These are phyloP conservation scores for Astrothelium macrocarpum DNA, from an alignment of 495 filamentous ascomycete genomes.

Conservation along the genomic window DNA sequence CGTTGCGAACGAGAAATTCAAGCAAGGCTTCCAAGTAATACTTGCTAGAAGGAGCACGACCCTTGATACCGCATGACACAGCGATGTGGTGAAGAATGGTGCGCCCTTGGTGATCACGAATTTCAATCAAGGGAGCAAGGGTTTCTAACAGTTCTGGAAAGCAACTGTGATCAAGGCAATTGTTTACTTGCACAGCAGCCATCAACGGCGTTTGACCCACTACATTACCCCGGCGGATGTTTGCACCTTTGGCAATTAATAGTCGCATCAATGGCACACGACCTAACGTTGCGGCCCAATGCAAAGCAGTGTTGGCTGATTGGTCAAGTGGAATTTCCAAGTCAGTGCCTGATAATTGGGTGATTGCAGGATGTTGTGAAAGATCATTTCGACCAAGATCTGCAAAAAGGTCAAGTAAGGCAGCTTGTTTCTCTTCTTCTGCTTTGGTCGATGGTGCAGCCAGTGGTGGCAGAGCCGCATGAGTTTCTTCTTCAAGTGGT, in stretches of 20 bases:
- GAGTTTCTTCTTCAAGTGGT: conserved; percentile 26
- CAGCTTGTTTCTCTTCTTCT: conserved; percentile 61
- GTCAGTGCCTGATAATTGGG: conserved; percentile 66
- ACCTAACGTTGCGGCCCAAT: conserved; percentile 96
- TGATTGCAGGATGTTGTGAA: conserved; percentile 52
- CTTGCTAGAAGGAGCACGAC: conserved; percentile 69
- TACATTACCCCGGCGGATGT: conserved; percentile 74
- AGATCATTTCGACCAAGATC: conserved; percentile 58
- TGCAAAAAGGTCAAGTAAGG: conserved; percentile 82
- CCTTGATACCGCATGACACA: conserved; percentile 85
- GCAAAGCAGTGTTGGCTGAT: conserved; percentile 77
- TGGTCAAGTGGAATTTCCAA: conserved; percentile 84
- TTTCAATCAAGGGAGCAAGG: conserved; percentile 80
- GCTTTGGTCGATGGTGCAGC: conserved; percentile 56
- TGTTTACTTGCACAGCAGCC: conserved; percentile 76
- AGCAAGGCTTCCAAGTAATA: conserved; percentile 90
- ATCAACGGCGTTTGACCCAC: conserved; percentile 87
- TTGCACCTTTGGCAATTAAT: conserved; percentile 72
- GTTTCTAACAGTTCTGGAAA: conserved; percentile 80
- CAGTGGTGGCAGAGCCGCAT: conserved; percentile 53
- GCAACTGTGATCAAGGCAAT: conserved; percentile 75
- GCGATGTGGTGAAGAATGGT: conserved; percentile 96
- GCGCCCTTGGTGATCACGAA: conserved; percentile 76
- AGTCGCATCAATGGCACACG: conserved; percentile 68
- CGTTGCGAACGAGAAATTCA: conserved; percentile 72